Conservation (phyloP, 768 basidiomycete species). For the Hygrophorus pudorinus region DNA sequence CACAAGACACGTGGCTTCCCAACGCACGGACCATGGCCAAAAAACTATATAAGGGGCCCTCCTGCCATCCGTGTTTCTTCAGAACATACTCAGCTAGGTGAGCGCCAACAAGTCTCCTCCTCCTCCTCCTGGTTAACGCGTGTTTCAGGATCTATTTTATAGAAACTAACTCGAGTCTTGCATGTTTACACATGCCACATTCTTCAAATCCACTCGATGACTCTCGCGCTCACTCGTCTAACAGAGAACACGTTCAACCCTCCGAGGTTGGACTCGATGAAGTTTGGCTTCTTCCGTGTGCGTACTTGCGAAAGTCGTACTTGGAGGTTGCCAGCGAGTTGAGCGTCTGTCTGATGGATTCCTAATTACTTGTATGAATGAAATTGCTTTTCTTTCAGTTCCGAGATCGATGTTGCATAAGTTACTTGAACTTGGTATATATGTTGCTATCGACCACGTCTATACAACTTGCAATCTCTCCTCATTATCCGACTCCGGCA, state of each 20-base stretch:
- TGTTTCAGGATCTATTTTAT: conserved; percentile 51
- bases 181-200: conserved; percentile 61
- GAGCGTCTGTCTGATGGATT: conserved; percentile 48
- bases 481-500: too few species aligned
- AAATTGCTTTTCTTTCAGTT: too few species aligned
- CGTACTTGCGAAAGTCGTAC: conserved; percentile 15
- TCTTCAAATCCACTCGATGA: conserved; percentile 56
- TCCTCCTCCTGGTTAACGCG: too few species aligned
- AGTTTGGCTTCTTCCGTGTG: conserved; percentile 29
- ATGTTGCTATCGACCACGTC: too few species aligned
- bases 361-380: conserved; percentile 6
- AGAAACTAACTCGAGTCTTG: conserved; percentile 64
- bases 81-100: conserved; percentile 56
- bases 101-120: too few species aligned
- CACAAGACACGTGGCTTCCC: too few species aligned
- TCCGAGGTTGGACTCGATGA: conserved; percentile 38
- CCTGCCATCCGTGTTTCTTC: conserved; percentile 19
- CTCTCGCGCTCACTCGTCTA: conserved; percentile 42
- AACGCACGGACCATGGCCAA: conserved; percentile 26
- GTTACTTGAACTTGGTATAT: too few species aligned
- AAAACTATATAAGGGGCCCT: conserved; percentile 22
- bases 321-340: conserved; percentile 30
- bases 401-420: too few species aligned
- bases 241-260: conserved; percentile 43
- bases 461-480: too few species aligned